phyloP scores from a whole-genome alignment of 1,139 yeast species.

The Taiozyma onychis region DNA sequence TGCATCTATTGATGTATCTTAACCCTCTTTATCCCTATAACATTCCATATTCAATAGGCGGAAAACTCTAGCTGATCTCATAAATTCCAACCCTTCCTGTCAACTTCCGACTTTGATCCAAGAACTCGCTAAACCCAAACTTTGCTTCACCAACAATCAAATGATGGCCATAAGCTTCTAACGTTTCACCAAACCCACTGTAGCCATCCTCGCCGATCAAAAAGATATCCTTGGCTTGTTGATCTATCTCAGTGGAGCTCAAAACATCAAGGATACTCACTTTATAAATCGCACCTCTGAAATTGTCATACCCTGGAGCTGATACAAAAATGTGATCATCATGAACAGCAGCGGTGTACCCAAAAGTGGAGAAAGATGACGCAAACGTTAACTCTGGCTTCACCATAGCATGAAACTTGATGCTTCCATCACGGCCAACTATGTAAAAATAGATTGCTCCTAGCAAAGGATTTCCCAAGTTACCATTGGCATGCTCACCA shows the following conservation, averaged over 20 bases:
- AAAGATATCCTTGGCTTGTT: slow-evolving; percentile 12
- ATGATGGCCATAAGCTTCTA: slow-evolving; percentile 25
- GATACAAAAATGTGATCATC: slow-evolving; percentile 27
- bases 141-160: slow-evolving; percentile 43
- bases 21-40: not conserved
- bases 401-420: slow-evolving; percentile 12
- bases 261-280: slow-evolving; percentile 25
- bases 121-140: slow-evolving; percentile 29
- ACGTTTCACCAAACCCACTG: slow-evolving; percentile 36
- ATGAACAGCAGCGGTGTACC: slow-evolving; percentile 27
- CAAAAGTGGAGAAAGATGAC: slow-evolving; percentile 28
- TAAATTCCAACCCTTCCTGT: slow-evolving; percentile 24
- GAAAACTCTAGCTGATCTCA: not conserved
- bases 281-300: slow-evolving; percentile 42
- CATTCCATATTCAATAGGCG: too few species aligned
- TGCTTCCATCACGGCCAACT: slow-evolving; percentile 13
- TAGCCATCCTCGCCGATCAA: slow-evolving; percentile 27
- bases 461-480: slow-evolving; percentile 24
- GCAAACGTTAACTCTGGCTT: slow-evolving; percentile 12
- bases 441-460: slow-evolving; percentile 36
- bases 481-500: slow-evolving; percentile 19
- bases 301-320: slow-evolving; percentile 33
- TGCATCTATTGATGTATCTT: too few species aligned
- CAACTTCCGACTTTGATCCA: slow-evolving; percentile 14
- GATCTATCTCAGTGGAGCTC: slow-evolving; percentile 4